phyloP scores from a whole-genome alignment of 2,329 filamentous ascomycete species.

The Talaromyces islandicus region DNA sequence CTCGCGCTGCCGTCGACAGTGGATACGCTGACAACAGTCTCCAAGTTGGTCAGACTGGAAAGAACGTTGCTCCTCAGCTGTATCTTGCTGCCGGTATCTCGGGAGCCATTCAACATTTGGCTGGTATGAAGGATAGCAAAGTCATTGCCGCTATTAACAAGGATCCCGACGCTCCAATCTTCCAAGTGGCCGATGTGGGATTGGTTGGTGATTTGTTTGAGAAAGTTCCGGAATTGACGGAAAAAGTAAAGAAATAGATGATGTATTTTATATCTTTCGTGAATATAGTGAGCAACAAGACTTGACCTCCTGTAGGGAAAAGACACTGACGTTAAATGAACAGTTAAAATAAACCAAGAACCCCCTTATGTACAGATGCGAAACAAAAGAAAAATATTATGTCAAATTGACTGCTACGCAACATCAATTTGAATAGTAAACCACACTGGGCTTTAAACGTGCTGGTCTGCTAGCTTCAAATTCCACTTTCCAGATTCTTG shows the following conservation, averaged over 20 bases:
- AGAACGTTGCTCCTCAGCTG: constrained; percentile 93
- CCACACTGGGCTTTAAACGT: too few relatives aligned
- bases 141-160: constrained; percentile 99
- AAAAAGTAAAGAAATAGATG: constrained; percentile 68
- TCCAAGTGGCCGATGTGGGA: constrained; percentile 95
- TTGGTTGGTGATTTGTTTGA: constrained; percentile 94
- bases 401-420: too few relatives aligned
- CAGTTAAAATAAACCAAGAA: not conserved
- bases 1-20: constrained; percentile 89
- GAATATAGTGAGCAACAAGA: not conserved
- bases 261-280: not conserved
- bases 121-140: constrained; percentile 99
- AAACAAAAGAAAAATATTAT: not conserved
- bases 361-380: not conserved
- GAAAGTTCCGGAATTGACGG: constrained; percentile 89
- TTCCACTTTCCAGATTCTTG: too few relatives aligned
- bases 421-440: too few relatives aligned
- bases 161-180: constrained; percentile 92
- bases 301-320: not conserved
- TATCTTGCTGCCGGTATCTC: constrained; percentile 96
- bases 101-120: constrained; percentile 94
- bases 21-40: constrained; percentile 98
- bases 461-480: too few relatives aligned
- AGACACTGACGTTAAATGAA: not conserved
- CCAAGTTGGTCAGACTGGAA: constrained; percentile 96